Evolutionary conservation across 306 rosid species (phyloP).

Genomic region (Delonix regia): DNA sequence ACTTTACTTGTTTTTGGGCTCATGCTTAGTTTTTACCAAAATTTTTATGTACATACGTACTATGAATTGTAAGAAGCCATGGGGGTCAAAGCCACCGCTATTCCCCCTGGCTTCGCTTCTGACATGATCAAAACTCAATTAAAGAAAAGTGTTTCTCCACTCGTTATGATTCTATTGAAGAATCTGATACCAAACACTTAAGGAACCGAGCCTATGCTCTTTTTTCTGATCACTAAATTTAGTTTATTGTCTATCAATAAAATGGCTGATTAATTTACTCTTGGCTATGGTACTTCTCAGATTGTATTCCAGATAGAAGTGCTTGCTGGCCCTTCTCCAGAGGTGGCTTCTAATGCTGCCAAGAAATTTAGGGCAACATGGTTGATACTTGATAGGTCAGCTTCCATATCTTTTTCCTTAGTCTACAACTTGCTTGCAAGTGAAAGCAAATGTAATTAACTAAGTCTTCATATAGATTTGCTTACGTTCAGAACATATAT

Average conservation of each 20-base stretch:
- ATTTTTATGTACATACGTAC: no score
- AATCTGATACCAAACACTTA: not conserved
- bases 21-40: no score
- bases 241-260: not conserved
- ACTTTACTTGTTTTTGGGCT: no score
- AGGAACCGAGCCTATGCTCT: not conserved
- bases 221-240: not conserved
- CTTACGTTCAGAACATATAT: not conserved
- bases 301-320: slow-evolving; percentile 55
- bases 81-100: no score
- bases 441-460: not conserved
- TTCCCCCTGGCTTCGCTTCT: no score
- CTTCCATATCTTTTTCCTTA: slow-evolving; percentile 6
- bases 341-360: slow-evolving; percentile 49
- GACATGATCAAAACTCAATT: no score
- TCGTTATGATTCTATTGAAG: not conserved
- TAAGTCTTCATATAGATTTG: slow-evolving; percentile 1
- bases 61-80: no score
- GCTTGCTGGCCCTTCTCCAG: slow-evolving; percentile 48
- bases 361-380: slow-evolving; percentile 51
- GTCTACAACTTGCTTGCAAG: not conserved
- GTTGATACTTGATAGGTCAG: slow-evolving; percentile 78
- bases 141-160: no score
- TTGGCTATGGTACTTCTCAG: slow-evolving; percentile 48
- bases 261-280: not conserved